These are phyloP conservation scores for Ophiosphaerella korrae DNA, from an alignment of 2,329 filamentous ascomycete species.

Conservation along the genomic window DNA sequence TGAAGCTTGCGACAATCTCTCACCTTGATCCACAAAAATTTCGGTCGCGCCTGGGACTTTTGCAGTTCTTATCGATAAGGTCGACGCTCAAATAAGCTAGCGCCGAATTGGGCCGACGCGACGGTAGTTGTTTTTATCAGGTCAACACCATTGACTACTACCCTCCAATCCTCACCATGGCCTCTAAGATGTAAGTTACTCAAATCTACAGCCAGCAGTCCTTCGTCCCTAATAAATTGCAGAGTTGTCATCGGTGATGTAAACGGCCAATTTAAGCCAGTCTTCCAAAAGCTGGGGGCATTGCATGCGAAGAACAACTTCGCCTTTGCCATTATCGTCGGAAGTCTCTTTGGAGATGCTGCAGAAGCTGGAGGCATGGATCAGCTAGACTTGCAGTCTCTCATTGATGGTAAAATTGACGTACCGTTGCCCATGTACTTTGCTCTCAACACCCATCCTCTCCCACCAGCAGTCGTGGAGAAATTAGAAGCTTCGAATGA, in stretches of 20 bases:
- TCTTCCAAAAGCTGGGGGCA: slow-evolving; percentile 78
- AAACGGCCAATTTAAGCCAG: slow-evolving; percentile 75
- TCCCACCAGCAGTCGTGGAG: slow-evolving; percentile 73
- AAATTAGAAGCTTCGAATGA: slow-evolving; percentile 72
- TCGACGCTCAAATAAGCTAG: slow-evolving; percentile 12
- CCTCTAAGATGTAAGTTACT: slow-evolving; percentile 58
- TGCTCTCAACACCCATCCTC: slow-evolving; percentile 72
- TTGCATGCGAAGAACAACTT: slow-evolving; percentile 90
- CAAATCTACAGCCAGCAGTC: neutral
- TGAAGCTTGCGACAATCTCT: slow-evolving; percentile 7
- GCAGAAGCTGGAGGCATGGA: slow-evolving; percentile 56
- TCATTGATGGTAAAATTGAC: slow-evolving; percentile 73
- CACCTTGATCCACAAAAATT: slow-evolving; percentile 37
- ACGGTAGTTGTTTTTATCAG: slow-evolving; percentile 5
- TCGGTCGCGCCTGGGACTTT: slow-evolving; percentile 22
- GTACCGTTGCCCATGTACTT: slow-evolving; percentile 91
- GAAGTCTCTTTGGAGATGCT: slow-evolving; percentile 75
- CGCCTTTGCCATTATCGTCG: slow-evolving; percentile 80
- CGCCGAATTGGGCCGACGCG: slow-evolving; percentile 2
- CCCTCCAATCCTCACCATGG: slow-evolving; percentile 48
- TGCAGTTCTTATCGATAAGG: slow-evolving; percentile 17
- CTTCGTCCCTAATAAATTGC: slow-evolving; percentile 13
- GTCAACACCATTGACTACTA: slow-evolving; percentile 17
- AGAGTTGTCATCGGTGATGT: slow-evolving; percentile 84
- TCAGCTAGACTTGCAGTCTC: slow-evolving; percentile 62